Conservation (phyloP, 805 yeast genomes). For the Clavispora asparagi region DNA sequence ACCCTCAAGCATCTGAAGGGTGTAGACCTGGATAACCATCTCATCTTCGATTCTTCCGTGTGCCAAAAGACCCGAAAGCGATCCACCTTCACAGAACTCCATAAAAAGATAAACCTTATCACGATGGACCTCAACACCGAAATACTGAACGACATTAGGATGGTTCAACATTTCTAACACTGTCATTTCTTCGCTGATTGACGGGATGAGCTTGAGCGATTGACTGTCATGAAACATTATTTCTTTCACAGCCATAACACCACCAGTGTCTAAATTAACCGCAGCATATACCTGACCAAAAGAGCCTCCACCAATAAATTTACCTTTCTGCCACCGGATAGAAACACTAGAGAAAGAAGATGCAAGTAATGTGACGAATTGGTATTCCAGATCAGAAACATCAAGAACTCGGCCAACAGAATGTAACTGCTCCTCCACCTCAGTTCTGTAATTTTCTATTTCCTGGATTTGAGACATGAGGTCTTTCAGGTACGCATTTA, state of each 20-base stretch:
- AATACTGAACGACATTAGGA: slow-evolving; percentile 94
- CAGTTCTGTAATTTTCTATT: slow-evolving; percentile 55
- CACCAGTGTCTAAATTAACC: slow-evolving; percentile 89
- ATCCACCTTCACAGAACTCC: slow-evolving; percentile 97
- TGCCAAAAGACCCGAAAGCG: slow-evolving; percentile 75
- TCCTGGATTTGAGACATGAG: slow-evolving; percentile 59
- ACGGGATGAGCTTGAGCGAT: slow-evolving; percentile 75
- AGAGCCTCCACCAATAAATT: slow-evolving; percentile 89
- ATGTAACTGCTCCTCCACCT: slow-evolving; percentile 35
- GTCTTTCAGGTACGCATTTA: slow-evolving; percentile 55
- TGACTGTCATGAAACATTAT: slow-evolving; percentile 86
- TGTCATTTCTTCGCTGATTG: slow-evolving; percentile 94
- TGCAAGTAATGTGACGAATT: slow-evolving; percentile 78
- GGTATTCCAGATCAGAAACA: slow-evolving; percentile 80
- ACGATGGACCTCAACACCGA: slow-evolving; percentile 95
- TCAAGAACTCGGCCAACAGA: slow-evolving; percentile 86
- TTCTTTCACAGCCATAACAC: slow-evolving; percentile 95
- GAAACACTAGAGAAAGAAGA: slow-evolving; percentile 86
- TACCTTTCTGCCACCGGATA: slow-evolving; percentile 96
- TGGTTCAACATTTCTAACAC: slow-evolving; percentile 92
- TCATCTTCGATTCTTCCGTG: slow-evolving; percentile 97
- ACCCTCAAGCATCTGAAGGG: slow-evolving; percentile 92
- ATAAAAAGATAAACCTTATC: slow-evolving; percentile 92
- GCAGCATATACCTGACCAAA: slow-evolving; percentile 95
- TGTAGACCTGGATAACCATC: slow-evolving; percentile 81